Evolutionary conservation across 2,329 filamentous ascomycete species (phyloP).

Genomic region (Pezicula radicicola): DNA sequence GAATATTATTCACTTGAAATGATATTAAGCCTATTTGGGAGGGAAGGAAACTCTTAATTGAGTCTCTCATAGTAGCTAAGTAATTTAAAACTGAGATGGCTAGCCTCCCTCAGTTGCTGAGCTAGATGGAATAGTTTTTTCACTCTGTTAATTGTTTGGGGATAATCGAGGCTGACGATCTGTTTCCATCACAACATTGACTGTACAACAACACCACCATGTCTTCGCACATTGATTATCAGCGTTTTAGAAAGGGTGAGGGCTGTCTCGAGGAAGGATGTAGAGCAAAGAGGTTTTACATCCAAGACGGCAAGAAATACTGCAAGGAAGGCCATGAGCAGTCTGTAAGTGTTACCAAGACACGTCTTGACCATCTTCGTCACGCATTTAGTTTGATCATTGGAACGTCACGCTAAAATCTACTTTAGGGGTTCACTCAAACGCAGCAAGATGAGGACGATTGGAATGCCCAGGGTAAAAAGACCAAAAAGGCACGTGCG

Average conservation of each 20-base stretch:
- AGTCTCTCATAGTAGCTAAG: too few relatives aligned
- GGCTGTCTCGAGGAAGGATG: conserved; percentile 57
- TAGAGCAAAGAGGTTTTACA: conserved; percentile 54
- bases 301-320: conserved; percentile 61
- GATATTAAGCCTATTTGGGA: too few relatives aligned
- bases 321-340: conserved; percentile 65
- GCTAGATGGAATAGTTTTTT: too few relatives aligned
- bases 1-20: too few relatives aligned
- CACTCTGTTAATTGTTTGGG: too few relatives aligned
- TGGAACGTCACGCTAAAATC: conserved; percentile 14
- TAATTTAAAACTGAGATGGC: too few relatives aligned
- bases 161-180: too few relatives aligned
- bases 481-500: conserved; percentile 54
- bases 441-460: conserved; percentile 63
- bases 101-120: too few relatives aligned
- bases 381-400: background rate
- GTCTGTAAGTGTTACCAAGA: conserved; percentile 40
- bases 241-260: conserved; percentile 38
- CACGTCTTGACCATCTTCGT: background rate
- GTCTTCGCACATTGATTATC: conserved; percentile 28
- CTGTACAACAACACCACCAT: conserved; percentile 10
- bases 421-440: conserved; percentile 31
- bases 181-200: too few relatives aligned
- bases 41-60: too few relatives aligned
- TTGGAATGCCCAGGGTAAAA: conserved; percentile 57